A percentile compares a stretch with the other conserved stretches of the same genome.
Conservation (phyloP, 2,329 filamentous ascomycete species). For the Coniosporium tulheliwenetii region DNA sequence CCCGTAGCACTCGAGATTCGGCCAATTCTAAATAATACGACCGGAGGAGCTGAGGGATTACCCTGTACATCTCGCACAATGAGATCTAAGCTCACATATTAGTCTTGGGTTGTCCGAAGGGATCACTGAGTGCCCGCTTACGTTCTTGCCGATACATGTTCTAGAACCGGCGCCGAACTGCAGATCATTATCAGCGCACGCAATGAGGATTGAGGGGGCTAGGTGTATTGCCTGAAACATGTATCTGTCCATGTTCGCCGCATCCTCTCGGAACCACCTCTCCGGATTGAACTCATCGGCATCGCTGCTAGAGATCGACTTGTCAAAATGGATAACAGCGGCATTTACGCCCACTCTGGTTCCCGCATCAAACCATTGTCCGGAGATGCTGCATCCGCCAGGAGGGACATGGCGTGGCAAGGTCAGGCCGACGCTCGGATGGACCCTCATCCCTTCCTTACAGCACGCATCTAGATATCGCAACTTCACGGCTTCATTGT, state of each 20-base stretch:
- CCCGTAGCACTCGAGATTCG: not conserved
- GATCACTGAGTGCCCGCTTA: no score
- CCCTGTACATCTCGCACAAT: not conserved
- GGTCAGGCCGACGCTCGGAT: conserved; percentile 1
- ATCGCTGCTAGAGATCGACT: conserved; percentile 11
- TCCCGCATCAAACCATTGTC: not conserved
- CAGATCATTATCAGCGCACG: not conserved
- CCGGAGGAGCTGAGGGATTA: not conserved
- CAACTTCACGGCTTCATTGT: not conserved
- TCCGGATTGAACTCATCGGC: conserved; percentile 26
- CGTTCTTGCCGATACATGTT: not conserved
- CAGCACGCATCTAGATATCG: not conserved
- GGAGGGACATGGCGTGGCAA: not conserved
- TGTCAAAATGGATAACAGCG: conserved; percentile 5
- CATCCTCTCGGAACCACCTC: conserved; percentile 24
- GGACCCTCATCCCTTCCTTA: not conserved
- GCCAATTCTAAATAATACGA: not conserved
- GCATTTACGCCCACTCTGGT: conserved; percentile 3
- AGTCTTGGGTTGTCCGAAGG: no score
- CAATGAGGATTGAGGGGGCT: not conserved
- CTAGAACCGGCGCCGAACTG: not conserved
- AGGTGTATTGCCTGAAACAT: not conserved
- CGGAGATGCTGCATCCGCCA: conserved; percentile 2
- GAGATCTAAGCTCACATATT: not conserved
- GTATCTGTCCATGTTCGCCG: conserved; percentile 3